Base-by-base conservation (phyloP, 2,329 filamentous ascomycete genomes). In the Calonectria ilicicola region DNA sequence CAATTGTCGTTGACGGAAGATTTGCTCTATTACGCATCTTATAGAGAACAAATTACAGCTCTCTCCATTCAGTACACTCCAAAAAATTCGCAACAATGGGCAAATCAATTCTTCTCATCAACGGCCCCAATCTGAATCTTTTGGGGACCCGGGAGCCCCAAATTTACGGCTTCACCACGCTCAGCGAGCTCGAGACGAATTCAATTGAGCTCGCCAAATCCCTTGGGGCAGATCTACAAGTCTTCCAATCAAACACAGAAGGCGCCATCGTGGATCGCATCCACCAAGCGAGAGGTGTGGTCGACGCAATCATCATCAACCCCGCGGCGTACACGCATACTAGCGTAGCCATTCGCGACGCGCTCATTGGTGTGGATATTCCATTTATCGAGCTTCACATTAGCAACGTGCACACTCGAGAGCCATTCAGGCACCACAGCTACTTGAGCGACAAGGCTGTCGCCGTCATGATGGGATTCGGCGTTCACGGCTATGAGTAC, bases 51-150 rank as follows among this genome's bases (percentile, higher is more conserved):
- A 4, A 17, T 7, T 44, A n/a, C 35, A 38, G 19, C n/a, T 12
- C 17, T 27, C 27, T 29, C 4, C 23, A 9, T 23, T 35, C n/a
- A 8, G 21, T 1, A 19, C 9, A 29, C n/a, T 9, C n/a, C n/a
- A n/a, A n/a, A n/a, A n/a, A 35, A 29, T 26, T 27, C 40, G 38
- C 32, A 42, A 67, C 44, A 60, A 72, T 72, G 70, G 32, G 42
- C 14, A 63, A 62, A 66, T 72, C 70, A 53, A 91, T 94, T 80
- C 91, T 94, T 76, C 87, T 95, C 76, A 91, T 95, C 85, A 94
- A 94, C 83, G 93, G 93, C 14, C 93, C 93, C 23, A 95, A 95
- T 82, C 91, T 95, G 78, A 95, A 95, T 84, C 91, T 95, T 65
- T 89, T 95, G 42, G 93, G 93, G 40, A 92, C 90, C 19, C 89